Base-by-base conservation (phyloP, 1,139 yeast species). In the Geotrichum restrictum region DNA sequence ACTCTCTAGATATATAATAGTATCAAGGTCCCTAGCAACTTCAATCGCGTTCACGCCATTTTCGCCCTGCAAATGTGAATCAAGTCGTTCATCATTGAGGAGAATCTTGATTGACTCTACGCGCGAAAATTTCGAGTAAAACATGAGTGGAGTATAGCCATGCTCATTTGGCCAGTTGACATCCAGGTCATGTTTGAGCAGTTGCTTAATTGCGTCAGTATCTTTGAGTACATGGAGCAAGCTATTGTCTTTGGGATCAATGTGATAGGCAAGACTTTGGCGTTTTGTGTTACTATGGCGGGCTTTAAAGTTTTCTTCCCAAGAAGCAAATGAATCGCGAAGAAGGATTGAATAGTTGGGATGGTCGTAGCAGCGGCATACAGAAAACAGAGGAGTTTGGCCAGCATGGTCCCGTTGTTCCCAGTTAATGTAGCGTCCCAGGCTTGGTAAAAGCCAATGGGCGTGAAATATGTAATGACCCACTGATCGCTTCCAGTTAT, bases 291-390 rank as follows among this genome's bases (percentile, higher is more conserved):
- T 31, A 10, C 34, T 59, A 2, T 60, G 54, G 33, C 67, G 64
- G 0, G 32, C 44, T 0, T 45, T 34, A n/a, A 51, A 48, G 24
- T 48, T 49, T 24, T 46, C 31, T 27, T 49, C 54, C 64, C 66
- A 62, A 2, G 78, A 72, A 0, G 65, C 59, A 53, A 85, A 76
- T 0, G 82, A 80, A 2, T 64, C 65, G 13, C 63, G 57, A 2
- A 88, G 68, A 61, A 89, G 67, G 1, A 65, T 66, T 1, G 72
- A 66, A 64, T 91, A 91, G 27, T 80, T 68, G 0, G 79, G 70
- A 60, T 87, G 93, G 64, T 91, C 97, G 67, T 91, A 91, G 58
- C 93, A 82, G 48, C 96, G 73, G 60, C 88, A 81, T 3, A 88
- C 68, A 5, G 88, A 78, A 66, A 86, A 82, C 13, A 91, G 69